phyloP scores from a whole-genome alignment of 176 grass and related monocot genomes.

The Raddia distichophylla region DNA sequence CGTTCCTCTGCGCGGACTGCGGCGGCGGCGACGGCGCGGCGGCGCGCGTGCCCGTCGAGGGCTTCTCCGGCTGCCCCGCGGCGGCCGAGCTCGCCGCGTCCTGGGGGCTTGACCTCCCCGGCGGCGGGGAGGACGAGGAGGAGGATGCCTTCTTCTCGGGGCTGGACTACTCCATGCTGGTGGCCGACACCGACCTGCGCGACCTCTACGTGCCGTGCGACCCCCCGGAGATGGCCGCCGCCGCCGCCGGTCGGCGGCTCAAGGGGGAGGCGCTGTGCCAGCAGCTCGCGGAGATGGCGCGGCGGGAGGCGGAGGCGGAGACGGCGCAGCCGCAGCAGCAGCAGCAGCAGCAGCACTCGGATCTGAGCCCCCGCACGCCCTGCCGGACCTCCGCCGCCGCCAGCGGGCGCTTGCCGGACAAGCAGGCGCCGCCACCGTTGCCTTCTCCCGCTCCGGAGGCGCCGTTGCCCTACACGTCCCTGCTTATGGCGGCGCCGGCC shows the following conservation, averaged over 20 bases:
- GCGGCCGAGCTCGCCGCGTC: slow-evolving; percentile 64
- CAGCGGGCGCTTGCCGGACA: slow-evolving; percentile 43
- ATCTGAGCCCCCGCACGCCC: slow-evolving; percentile 61
- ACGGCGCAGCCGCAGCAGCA: neutral
- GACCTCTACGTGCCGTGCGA: slow-evolving; percentile 76
- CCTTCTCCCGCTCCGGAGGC: slow-evolving; percentile 5
- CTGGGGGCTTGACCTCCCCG: slow-evolving; percentile 62
- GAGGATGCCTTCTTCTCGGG: slow-evolving; percentile 41
- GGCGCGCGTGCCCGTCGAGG: slow-evolving; percentile 41
- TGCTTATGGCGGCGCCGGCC: slow-evolving; percentile 55
- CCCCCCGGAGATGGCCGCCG: slow-evolving; percentile 39
- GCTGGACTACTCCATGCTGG: slow-evolving; percentile 56
- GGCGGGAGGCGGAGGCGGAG: slow-evolving; percentile 21
- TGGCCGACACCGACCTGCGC: slow-evolving; percentile 43
- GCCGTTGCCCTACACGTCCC: slow-evolving; percentile 59
- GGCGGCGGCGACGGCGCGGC: neutral
- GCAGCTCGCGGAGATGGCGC: slow-evolving; percentile 74
- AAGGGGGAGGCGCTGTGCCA: slow-evolving; percentile 50
- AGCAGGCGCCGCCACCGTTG: neutral
- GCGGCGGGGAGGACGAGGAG: neutral
- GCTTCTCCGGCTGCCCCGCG: slow-evolving; percentile 66
- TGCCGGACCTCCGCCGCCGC: slow-evolving; percentile 36
- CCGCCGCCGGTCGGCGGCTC: slow-evolving; percentile 3
- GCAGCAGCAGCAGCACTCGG: slow-evolving; percentile 33
- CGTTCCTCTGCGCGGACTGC: slow-evolving; percentile 60